A percentile compares a stretch with the other conserved stretches of the same genome.
Evolutionary conservation across 495 filamentous ascomycete genomes (phyloP).

Genomic region (Lindgomyces ingoldianus): DNA sequence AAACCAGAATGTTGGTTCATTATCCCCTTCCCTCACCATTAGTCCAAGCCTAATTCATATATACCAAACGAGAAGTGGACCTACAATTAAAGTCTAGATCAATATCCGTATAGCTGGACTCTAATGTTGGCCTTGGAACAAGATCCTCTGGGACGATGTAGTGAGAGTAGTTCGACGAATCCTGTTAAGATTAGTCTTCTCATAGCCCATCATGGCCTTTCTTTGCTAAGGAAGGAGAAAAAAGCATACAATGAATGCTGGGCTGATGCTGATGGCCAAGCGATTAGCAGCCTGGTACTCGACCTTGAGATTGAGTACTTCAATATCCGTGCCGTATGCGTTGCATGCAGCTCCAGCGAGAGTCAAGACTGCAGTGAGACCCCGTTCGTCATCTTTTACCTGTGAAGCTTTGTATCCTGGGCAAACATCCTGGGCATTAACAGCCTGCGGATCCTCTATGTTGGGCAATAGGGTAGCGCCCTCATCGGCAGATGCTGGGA

Average conservation of each 20-base stretch:
- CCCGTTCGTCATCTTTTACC: conserved; percentile 49
- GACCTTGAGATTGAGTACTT: conserved; percentile 56
- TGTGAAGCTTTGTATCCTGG: conserved; percentile 62
- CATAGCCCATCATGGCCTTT: too few species aligned
- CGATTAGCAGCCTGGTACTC: conserved; percentile 60
- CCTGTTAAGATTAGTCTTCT: conserved; percentile 31
- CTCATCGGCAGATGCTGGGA: conserved; percentile 58
- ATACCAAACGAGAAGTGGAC: background rate
- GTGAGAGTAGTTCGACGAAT: conserved; percentile 64
- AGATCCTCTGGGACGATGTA: conserved; percentile 66
- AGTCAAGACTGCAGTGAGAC: conserved; percentile 55
- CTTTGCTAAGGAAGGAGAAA: too few species aligned
- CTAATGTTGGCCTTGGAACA: conserved; percentile 59
- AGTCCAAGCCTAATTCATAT: background rate
- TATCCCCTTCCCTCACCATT: conserved; percentile 46
- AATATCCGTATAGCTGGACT: conserved; percentile 46
- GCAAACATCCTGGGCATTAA: conserved; percentile 68
- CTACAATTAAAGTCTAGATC: conserved; percentile 56
- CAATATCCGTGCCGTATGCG: conserved; percentile 63
- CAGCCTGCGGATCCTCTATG: conserved; percentile 69
- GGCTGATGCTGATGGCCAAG: conserved; percentile 57
- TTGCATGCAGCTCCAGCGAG: conserved; percentile 62
- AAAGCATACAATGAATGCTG: conserved; percentile 55
- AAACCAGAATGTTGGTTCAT: conserved; percentile 63
- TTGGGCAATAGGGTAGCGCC: conserved; percentile 67